Evolutionary conservation across 2,329 filamentous ascomycete genomes (phyloP).

Genomic region (Pleurostoma richardsiae): DNA sequence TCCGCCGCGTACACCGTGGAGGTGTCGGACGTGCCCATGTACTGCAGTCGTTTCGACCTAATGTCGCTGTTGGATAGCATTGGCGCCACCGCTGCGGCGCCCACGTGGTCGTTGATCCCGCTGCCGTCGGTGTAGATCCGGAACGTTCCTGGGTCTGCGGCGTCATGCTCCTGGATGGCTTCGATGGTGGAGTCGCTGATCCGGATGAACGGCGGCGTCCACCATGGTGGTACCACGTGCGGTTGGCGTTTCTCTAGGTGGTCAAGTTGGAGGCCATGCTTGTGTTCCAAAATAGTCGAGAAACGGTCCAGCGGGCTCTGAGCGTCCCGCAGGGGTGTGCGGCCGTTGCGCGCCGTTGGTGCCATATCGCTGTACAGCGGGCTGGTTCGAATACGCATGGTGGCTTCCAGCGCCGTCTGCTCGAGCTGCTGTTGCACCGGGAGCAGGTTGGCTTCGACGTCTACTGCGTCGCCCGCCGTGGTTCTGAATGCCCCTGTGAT

Average conservation of each 20-base stretch:
- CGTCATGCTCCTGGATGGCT: constrained; percentile 5
- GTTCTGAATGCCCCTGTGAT: constrained; percentile 19
- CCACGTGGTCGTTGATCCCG: constrained; percentile 17
- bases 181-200: constrained; percentile 1
- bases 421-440: constrained; percentile 13
- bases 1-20: constrained; percentile 22
- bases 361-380: constrained; percentile 8
- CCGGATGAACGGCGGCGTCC: not conserved
- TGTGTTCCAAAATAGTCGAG: too few relatives aligned
- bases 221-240: too few relatives aligned
- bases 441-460: constrained; percentile 18
- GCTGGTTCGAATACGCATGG: constrained; percentile 13
- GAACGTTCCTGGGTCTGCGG: not conserved
- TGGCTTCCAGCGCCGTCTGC: constrained; percentile 14
- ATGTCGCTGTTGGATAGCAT: constrained; percentile 6
- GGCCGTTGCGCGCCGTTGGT: too few relatives aligned
- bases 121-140: constrained; percentile 13
- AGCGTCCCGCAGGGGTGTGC: too few relatives aligned
- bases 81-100: constrained; percentile 17
- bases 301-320: too few relatives aligned
- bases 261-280: too few relatives aligned
- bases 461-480: constrained; percentile 14
- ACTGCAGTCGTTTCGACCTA: constrained; percentile 11
- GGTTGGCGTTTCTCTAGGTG: too few relatives aligned
- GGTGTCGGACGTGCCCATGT: constrained; percentile 17